Evolutionary conservation across 306 rosid species (phyloP).

Genomic region (Betula pendula): DNA sequence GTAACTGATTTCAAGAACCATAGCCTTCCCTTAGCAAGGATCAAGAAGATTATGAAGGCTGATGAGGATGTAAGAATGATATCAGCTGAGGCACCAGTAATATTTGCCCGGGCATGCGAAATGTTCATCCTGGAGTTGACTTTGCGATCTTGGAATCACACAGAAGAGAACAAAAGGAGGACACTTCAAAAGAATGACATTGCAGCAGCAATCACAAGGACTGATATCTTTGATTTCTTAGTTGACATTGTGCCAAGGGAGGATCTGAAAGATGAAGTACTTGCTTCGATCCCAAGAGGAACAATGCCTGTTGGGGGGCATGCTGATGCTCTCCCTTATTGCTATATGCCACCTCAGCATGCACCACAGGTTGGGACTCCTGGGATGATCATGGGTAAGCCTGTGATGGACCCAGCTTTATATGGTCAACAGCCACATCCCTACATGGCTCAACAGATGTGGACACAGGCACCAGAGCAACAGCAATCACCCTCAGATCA

Average conservation of each 20-base stretch:
- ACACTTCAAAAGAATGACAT: conserved; percentile 73
- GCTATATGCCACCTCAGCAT: conserved; percentile 53
- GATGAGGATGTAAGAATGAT: conserved; percentile 78
- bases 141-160: conserved; percentile 73
- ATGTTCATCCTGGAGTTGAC: conserved; percentile 74
- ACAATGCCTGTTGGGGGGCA: conserved; percentile 48
- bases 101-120: conserved; percentile 72
- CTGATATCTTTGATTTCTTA: conserved; percentile 69
- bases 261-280: conserved; percentile 72
- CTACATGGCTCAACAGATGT: conserved; percentile 60
- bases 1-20: conserved; percentile 74
- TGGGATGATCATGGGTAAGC: conserved; percentile 63
- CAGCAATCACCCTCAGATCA: conserved; percentile 54
- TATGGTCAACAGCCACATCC: conserved; percentile 53
- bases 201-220: conserved; percentile 73
- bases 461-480: conserved; percentile 53
- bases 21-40: conserved; percentile 74
- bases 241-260: conserved; percentile 70
- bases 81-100: conserved; percentile 72
- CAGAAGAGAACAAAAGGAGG: conserved; percentile 70
- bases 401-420: conserved; percentile 53
- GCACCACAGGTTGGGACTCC: conserved; percentile 49
- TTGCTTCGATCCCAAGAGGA: conserved; percentile 66
- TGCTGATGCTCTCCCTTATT: conserved; percentile 45
- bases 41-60: conserved; percentile 77